Evolutionary conservation across 2,329 filamentous ascomycete species (phyloP), one percentile per base, ranked within the genome.

Genomic region (Diaporthe capsici): DNA sequence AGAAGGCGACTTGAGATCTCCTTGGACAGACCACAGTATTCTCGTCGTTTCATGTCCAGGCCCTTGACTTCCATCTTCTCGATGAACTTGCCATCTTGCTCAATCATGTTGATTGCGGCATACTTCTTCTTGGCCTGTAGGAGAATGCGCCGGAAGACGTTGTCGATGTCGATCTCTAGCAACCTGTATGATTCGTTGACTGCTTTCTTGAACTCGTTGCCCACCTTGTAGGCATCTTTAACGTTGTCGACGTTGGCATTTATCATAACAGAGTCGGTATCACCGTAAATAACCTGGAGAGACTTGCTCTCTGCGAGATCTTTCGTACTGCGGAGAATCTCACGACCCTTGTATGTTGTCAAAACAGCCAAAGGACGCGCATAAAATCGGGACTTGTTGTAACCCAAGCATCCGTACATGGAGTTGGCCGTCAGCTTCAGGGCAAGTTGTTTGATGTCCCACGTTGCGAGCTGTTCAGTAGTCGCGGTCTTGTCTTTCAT

Each of bases 261-360:
- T 88, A 99, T 98, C 97, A 99, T 99, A 85, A 99, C 97, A 12
- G 97, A 99, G 85, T 99, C 97, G 17, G 97, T 99, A 85, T 99
- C 97, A 87, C 97, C 97, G 81, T 99, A 99, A 78, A 99, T 98
- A 83, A 99, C 97, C 81, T 97, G 94, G 42, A 99, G 90, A 76
- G 95, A 93, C 79, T 94, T 96, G 81, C 92, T 94, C 85, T 99
- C 97, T 13, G 97, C 97, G 77, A 99, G 90, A 72, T 98, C 96
- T 84, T 98, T 99, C 74, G 97, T 99, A 82, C 95, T 97, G 78
- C 94, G 92, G 76, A 99, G 88, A 90, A 99, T 98, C 87, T 99
- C 97, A 87, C 97, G 95, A 75, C 97, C 97, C 84, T 99, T 98
- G 87, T 93, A 98, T 0, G 97, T 99, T 3, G 96, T 98, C 83